Base-by-base conservation (phyloP, 345 rosid genomes). In the Pugionium dolabratum region DNA sequence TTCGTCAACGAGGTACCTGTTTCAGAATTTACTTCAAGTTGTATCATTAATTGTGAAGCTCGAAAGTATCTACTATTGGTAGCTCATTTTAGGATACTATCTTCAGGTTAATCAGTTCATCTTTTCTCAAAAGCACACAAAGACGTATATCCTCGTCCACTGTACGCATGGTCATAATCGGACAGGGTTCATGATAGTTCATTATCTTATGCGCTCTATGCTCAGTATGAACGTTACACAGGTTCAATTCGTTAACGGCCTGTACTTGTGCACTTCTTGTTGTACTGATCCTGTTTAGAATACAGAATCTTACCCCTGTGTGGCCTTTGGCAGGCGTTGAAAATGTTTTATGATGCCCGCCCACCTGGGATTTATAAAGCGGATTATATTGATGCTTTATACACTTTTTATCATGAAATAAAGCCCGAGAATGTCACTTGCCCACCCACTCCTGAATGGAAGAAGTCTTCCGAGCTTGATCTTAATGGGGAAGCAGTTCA, bases 121-220 rank as follows among this genome's bases (percentile, higher is more conserved):
- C 42, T 7, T 42, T 60, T 82, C 76, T 62, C 97, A 90, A 76
- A 93, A 85, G 71, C 76, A 73, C 47, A 9, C 86, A 9, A 90
- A 84, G 81, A 85, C 84, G 77, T 79, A 70, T 69, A 69, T 94
- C 66, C 89, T 94, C 9, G 99, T 94, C 68, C 99, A 90, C 70
- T 94, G 99, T 79, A 94, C 99, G 0, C 97, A 94, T 72, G 99
- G 99, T 31, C 96, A 88, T 79, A 94, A 94, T 65, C 96, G 99
- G 25, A 94, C 99, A 8, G 99, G 99, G 50, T 94, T 80, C 72
- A 94, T 94, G 99, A 86, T 90, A 28, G 82, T 86, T 59, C 96
- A 94, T 69, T 88, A 84, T 79, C 87, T 94, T 63, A 85, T 94
- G 97, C 94, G 99, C 30, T 76, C 96, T 29, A 56, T 26, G 8